These are phyloP conservation scores for Ogataea wickerhamii DNA, from an alignment of 805 yeast genomes.

Conservation along the genomic window DNA sequence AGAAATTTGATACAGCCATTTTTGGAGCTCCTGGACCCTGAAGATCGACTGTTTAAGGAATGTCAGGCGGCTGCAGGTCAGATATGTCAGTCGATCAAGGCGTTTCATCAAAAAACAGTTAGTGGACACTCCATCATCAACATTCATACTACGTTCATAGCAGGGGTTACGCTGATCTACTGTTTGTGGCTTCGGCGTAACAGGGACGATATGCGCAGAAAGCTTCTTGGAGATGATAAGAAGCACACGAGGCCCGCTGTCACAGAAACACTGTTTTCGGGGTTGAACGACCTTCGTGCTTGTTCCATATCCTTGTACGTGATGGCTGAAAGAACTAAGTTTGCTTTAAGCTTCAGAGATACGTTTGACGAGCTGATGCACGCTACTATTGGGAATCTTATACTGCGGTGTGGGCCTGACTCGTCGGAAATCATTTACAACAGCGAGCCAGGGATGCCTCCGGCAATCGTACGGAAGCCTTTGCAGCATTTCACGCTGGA, in stretches of 20 bases:
- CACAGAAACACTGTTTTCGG: slow-evolving; percentile 49
- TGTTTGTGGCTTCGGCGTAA: slow-evolving; percentile 67
- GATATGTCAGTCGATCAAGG: slow-evolving; percentile 60
- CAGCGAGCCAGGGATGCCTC: slow-evolving; percentile 52
- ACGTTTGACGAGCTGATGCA: slow-evolving; percentile 64
- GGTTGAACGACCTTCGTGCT: slow-evolving; percentile 60
- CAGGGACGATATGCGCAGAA: slow-evolving; percentile 53
- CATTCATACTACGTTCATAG: slow-evolving; percentile 63
- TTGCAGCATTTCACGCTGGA: slow-evolving; percentile 35
- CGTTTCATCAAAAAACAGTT: slow-evolving; percentile 58
- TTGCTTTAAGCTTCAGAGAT: slow-evolving; percentile 60
- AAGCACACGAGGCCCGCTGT: slow-evolving; percentile 59
- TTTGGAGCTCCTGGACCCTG: slow-evolving; percentile 57
- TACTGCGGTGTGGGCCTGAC: slow-evolving; percentile 61
- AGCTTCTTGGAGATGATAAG: slow-evolving; percentile 51
- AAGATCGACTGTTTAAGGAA: slow-evolving; percentile 55
- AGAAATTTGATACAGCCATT: slow-evolving; percentile 62
- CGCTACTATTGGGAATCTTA: slow-evolving; percentile 60
- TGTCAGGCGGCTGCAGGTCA: slow-evolving; percentile 74
- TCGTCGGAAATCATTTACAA: slow-evolving; percentile 52
- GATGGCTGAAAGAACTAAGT: slow-evolving; percentile 62
- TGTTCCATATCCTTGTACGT: slow-evolving; percentile 63
- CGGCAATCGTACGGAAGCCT: slow-evolving; percentile 50
- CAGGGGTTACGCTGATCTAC: slow-evolving; percentile 64
- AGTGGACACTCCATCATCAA: slow-evolving; percentile 64